phyloP scores from a whole-genome alignment of 2,329 filamentous ascomycete genomes.

The Monilinia polystroma region DNA sequence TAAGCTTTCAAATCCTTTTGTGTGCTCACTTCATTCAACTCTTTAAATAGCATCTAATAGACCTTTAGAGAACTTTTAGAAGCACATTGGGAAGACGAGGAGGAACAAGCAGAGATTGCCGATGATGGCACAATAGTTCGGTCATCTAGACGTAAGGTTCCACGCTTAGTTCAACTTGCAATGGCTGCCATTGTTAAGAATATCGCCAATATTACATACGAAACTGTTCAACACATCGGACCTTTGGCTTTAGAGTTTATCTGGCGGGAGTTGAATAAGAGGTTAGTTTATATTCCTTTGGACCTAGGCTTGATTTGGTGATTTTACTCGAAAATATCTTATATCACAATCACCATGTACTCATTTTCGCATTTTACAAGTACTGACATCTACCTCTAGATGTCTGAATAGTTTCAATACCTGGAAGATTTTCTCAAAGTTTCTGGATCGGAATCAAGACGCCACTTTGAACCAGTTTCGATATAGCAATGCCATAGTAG shows the following conservation, averaged over 20 bases:
- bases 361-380: not conserved
- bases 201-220: not conserved
- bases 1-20: not conserved
- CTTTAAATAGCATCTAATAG: not conserved
- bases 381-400: slow-evolving; percentile 25
- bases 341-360: no score
- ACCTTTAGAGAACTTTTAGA: slow-evolving; percentile 1
- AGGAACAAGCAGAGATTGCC: not conserved
- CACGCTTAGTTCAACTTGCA: slow-evolving; percentile 2
- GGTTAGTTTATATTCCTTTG: not conserved
- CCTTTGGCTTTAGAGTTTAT: not conserved
- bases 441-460: slow-evolving; percentile 28
- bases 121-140: not conserved
- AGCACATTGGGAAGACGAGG: not conserved
- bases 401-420: slow-evolving; percentile 33
- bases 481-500: slow-evolving; percentile 33
- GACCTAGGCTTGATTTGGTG: not conserved
- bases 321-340: no score
- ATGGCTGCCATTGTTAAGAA: slow-evolving; percentile 8
- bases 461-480: slow-evolving; percentile 30
- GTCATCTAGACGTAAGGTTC: not conserved
- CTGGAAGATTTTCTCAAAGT: slow-evolving; percentile 38
- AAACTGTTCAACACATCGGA: not conserved
- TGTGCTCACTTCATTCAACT: not conserved
- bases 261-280: slow-evolving; percentile 8